Evolutionary conservation across 805 yeast species (phyloP), one percentile per base, ranked within the genome.

Genomic region (Yarrowia osloensis): DNA sequence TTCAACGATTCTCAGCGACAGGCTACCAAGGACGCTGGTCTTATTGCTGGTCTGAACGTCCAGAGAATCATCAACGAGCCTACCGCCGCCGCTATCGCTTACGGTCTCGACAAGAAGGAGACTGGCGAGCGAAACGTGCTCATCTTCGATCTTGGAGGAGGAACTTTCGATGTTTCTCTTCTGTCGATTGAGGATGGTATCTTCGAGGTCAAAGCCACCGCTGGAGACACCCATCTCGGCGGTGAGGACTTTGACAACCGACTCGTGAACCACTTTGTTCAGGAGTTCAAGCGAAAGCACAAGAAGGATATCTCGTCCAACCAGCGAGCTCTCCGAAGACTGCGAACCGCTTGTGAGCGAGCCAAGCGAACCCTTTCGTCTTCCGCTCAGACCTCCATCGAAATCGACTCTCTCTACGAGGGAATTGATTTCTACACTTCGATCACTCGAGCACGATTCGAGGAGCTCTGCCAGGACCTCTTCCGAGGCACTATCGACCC

Each of bases 181-280:
- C 50, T 46, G 19, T 46, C 50, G 3, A 46, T 46, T 17, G 50
- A 46, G 7, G 50, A 46, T 11, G 50, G 50, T 3, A 46, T 46
- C 21, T 46, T 46, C 8, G 50, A 46, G 31, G 50, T 46, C 31
- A 46, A 46, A 31, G 50, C 50, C 50, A 46, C 50, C 31, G 50
- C 50, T 26, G 50, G 50, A 17, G 50, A 46, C 7, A 46, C 50
- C 31, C 50, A 46, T 46, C 50, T 46, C 31, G 50, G 50, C 26
- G 50, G 50, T 26, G 50, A 46, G 31, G 50, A 46, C 31, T 46
- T 46, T 46, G 50, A 46, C 31, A 46, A 46, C 50, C 50, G 50
- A 46, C 50, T 46, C 50, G 50, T 46, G 50, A 46, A 46, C 50
- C 50, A 46, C 50, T 46, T 46, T 46, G 50, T 46, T 46, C 31